Base-by-base conservation (phyloP, 805 yeast species). In the Sugiyamaella americana region DNA sequence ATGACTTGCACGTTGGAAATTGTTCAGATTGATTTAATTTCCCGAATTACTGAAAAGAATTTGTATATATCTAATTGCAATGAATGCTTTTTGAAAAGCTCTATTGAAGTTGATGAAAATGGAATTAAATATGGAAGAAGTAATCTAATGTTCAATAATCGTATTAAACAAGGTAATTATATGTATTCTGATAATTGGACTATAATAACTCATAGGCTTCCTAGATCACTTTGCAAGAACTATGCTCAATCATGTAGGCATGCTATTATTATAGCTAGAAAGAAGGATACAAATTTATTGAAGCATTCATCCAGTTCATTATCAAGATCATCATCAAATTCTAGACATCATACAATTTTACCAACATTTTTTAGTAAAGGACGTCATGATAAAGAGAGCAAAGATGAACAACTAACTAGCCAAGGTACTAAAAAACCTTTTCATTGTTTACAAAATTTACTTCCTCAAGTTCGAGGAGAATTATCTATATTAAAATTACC, bases 1-100 rank as follows among this genome's bases (percentile, higher is more conserved):
- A 18, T 44, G 34, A 36, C 34, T 3, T 50, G 46, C 19, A 32
- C 44, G 3, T 11, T 47, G 20, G 47, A 47, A 3, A 21, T 43
- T 2, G 37, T 50, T 16, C 53, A 50, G 41, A 29, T 36, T n/a
- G 53, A 50, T 23, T 36, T 50, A 10, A 47, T 44, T 4, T 32
- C 46, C 8, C 26, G 52, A 11, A 23, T 38, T 4, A 18, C 49
- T 6, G 35, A 18, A 13, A 26, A 17, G 3, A 20, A 4, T 17
- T 20, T 23, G 21, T n/a, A 17, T 2, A 34, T 36, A 21, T 21
- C 11, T 3, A 19, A 22, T 39, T 21, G 16, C 19, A 40, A 35
- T 3, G 4, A 16, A 22, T 26, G 29, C 13, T 16, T 43, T 16
- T 13, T 11, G 4, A 19, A 38, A 16, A 18, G 41, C 18, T 5